These are phyloP conservation scores for Metschnikowia reukaufii DNA, from an alignment of 805 yeast genomes.

Conservation along the genomic window DNA sequence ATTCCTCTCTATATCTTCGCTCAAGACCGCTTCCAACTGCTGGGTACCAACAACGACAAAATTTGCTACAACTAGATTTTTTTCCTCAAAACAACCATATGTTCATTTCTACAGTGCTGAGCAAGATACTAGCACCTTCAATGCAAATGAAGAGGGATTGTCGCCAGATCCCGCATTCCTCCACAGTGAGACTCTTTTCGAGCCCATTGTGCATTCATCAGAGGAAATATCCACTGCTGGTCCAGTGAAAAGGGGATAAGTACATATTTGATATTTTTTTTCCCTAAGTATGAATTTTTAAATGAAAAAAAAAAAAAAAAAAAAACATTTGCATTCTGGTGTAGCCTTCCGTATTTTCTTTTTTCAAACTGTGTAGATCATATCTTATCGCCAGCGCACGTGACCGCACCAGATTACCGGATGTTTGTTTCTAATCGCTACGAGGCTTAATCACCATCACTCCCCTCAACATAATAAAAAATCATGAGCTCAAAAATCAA, in stretches of 20 bases:
- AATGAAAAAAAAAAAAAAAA: too few species aligned
- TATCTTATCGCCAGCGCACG: slow-evolving; percentile 9
- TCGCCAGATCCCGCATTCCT: slow-evolving; percentile 4
- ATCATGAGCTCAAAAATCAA: slow-evolving; percentile 8
- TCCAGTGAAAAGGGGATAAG: slow-evolving; percentile 35
- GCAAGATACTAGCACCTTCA: slow-evolving; percentile 27
- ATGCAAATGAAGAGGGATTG: slow-evolving; percentile 36
- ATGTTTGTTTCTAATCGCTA: background rate
- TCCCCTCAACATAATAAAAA: too few species aligned
- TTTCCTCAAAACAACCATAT: slow-evolving; percentile 38
- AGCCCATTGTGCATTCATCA: slow-evolving; percentile 41
- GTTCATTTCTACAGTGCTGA: slow-evolving; percentile 35
- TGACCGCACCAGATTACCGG: background rate
- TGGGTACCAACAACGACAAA: slow-evolving; percentile 30
- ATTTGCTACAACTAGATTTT: slow-evolving; percentile 25
- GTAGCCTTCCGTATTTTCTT: background rate
- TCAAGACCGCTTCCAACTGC: slow-evolving; percentile 44
- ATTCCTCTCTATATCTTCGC: slow-evolving; percentile 34
- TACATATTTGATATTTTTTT: too few species aligned
- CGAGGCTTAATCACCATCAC: too few species aligned
- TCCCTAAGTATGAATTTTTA: background rate
- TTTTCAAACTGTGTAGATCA: background rate
- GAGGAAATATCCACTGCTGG: slow-evolving; percentile 46
- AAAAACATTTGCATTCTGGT: too few species aligned
- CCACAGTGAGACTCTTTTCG: slow-evolving; percentile 25